phyloP scores from a whole-genome alignment of 768 basidiomycete genomes.

The Xerocomellus chrysenteron region DNA sequence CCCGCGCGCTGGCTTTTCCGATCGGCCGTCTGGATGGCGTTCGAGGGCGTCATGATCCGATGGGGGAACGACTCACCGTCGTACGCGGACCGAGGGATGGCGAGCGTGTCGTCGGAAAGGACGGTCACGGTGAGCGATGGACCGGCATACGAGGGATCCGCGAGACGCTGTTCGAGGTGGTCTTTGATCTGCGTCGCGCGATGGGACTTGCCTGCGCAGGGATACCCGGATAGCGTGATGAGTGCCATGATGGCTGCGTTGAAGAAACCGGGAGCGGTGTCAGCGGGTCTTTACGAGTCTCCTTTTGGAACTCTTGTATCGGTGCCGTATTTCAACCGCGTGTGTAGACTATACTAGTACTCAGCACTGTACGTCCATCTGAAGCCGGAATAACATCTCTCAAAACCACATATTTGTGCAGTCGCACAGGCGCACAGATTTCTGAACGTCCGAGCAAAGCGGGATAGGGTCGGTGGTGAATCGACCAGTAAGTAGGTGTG shows the following conservation, averaged over 20 bases:
- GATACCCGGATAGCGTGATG: constrained; percentile 86
- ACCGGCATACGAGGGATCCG: constrained; percentile 51
- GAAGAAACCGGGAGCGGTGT: not conserved
- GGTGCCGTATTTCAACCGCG: too few species aligned
- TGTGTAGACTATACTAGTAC: too few species aligned
- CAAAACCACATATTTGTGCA: too few species aligned
- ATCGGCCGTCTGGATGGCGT: constrained; percentile 54
- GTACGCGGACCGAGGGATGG: constrained; percentile 65
- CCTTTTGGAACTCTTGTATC: too few species aligned
- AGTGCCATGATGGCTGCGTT: constrained; percentile 66
- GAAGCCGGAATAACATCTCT: too few species aligned
- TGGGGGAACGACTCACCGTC: constrained; percentile 50
- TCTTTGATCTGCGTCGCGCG: constrained; percentile 63
- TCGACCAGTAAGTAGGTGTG: too few species aligned
- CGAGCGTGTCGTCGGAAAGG: constrained; percentile 73
- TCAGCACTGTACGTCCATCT: too few species aligned
- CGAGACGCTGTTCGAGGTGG: constrained; percentile 54
- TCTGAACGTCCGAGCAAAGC: too few species aligned
- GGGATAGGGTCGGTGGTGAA: too few species aligned
- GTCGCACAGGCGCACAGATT: too few species aligned
- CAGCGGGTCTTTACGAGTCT: too few species aligned
- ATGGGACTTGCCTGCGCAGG: constrained; percentile 82
- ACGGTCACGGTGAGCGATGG: constrained; percentile 45
- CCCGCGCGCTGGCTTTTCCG: constrained; percentile 88
- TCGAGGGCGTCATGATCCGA: not conserved